These are phyloP conservation scores for Aspergillus melleus DNA, from an alignment of 2,329 filamentous ascomycete species.

Conservation along the genomic window DNA sequence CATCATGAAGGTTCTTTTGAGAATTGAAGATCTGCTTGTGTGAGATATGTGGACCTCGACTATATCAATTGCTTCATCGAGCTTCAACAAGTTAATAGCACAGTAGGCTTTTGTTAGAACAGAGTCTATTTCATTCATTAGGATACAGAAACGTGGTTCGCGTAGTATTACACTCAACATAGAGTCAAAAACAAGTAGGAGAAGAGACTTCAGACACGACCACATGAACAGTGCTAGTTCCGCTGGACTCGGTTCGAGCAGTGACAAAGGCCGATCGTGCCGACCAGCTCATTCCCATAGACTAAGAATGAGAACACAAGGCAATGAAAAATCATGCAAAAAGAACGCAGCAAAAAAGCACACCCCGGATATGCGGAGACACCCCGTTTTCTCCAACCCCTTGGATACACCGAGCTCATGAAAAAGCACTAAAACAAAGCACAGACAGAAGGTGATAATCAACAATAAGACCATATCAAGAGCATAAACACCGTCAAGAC, in stretches of 20 bases:
- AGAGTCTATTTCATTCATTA: constrained; percentile 12
- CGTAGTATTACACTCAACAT: constrained; percentile 30
- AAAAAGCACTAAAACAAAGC: constrained; percentile 12
- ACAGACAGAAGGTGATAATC: constrained; percentile 11
- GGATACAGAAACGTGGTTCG: constrained; percentile 23
- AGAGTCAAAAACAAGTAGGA: constrained; percentile 18
- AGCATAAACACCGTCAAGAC: constrained; percentile 17
- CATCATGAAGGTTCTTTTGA: no score
- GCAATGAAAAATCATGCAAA: constrained; percentile 11
- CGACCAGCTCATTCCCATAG: neutral
- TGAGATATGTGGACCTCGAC: no score
- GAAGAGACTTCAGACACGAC: constrained; percentile 1
- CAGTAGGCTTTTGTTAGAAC: no score
- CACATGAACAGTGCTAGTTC: no score
- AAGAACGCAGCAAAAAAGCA: constrained; percentile 19
- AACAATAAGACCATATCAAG: constrained; percentile 9
- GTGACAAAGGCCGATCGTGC: neutral
- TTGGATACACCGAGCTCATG: constrained; percentile 23
- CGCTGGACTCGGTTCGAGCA: no score
- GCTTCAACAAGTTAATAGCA: no score
- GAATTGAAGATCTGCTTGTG: no score
- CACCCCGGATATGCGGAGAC: constrained; percentile 4
- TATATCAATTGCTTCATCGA: no score
- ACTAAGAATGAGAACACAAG: constrained; percentile 12
- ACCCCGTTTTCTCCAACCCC: constrained; percentile 1